A percentile compares a stretch with the other conserved stretches of the same genome.
phyloP scores from a whole-genome alignment of 306 rosid species.

The Aeschynomene evenia region DNA sequence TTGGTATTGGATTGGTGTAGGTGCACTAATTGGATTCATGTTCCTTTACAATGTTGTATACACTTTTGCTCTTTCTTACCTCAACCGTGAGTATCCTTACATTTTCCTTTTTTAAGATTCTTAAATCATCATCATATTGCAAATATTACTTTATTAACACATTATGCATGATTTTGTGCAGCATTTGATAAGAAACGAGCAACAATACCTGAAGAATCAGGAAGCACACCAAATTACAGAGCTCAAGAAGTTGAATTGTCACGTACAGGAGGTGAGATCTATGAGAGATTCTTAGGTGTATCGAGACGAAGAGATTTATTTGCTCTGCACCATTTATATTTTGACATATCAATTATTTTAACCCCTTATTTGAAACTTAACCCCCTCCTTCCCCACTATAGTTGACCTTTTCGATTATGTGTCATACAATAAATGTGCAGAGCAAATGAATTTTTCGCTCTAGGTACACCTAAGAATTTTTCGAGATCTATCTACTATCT shows the following conservation, averaged over 20 bases:
- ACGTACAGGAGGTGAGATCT: conserved; percentile 33
- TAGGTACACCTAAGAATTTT: too few species aligned
- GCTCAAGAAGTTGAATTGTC: conserved; percentile 27
- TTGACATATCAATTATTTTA: too few species aligned
- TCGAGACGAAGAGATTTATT: too few species aligned
- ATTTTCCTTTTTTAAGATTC: background rate
- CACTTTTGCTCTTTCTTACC: conserved; percentile 32
- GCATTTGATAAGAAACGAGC: conserved; percentile 26
- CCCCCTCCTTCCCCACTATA: too few species aligned
- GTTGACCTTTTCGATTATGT: too few species aligned
- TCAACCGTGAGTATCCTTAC: conserved; percentile 36
- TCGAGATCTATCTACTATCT: background rate
- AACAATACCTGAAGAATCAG: conserved; percentile 28
- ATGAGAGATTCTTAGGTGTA: too few species aligned
- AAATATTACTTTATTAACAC: background rate
- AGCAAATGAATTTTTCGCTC: too few species aligned
- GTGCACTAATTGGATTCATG: conserved; percentile 31
- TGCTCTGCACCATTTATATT: too few species aligned
- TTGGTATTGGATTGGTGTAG: conserved; percentile 54
- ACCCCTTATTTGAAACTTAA: too few species aligned
- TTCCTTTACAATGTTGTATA: conserved; percentile 22
- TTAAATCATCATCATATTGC: background rate
- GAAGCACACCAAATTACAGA: conserved; percentile 11
- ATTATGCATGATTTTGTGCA: conserved; percentile 14
- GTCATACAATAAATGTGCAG: too few species aligned